Base-by-base conservation (phyloP, 352 stramenopile species). In the Globisporangium orthogonon region DNA sequence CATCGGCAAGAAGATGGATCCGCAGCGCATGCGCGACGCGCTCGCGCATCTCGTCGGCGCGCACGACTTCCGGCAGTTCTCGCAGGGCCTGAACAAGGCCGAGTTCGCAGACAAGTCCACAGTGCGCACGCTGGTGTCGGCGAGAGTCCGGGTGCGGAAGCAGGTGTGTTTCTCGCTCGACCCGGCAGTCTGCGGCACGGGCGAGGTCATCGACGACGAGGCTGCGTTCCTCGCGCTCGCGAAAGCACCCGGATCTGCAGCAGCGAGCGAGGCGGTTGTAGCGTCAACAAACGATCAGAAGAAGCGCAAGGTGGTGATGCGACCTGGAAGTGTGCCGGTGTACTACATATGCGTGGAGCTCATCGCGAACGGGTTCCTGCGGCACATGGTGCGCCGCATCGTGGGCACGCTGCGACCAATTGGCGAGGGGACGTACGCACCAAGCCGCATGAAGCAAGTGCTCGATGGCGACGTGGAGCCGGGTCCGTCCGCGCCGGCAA, bases 341-440 rank as follows among this genome's bases (percentile, higher is more conserved):
- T 71, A 93, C 54, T 91, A 88, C 43, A 71, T 93, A 33, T 95
- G 85, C 62, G 71, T 95, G 28, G 85, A 95, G 67, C 68, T 95
- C 28, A 63, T 90, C 43, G 85, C 83, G 30, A 93, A 87, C 47
- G 85, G 85, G 4, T 95, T 95, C 56, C 61, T 95, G n/a, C 66
- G 85, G 13, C 85, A 95, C 67, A 95, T 95, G 85, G 81, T 95
- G 60, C 81, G 85, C 10, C 81, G 85, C 5, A 95, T 95, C 61
- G 73, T 95, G 13, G 85, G 85, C 46, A 95, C 81, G 7, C 52
- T 89, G 43, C 78, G 85, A 9, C 80, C 73, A 4, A 91, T 95
- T 61, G 83, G 70, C n/a, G 83, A 93, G 71, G 83, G 85, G 10
- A 74, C 71, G 3, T 71, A 78, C 30, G 69, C 76, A 3, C 66